Base-by-base conservation (phyloP, 2,329 filamentous ascomycete species). In the Allantophomopsis lycopodina region DNA sequence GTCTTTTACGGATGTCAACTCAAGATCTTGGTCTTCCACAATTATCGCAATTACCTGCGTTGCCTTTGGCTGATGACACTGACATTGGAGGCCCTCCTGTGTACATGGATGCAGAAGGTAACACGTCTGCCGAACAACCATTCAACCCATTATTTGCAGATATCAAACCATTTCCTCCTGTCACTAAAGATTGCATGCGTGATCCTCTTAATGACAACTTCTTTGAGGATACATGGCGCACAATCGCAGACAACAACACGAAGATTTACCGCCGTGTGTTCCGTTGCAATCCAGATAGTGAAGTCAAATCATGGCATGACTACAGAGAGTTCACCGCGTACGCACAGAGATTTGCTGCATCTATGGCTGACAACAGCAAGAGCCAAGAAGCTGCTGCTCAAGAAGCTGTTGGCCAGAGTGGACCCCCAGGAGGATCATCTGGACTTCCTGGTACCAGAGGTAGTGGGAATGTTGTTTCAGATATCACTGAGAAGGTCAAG, bases 241-340 rank as follows among this genome's bases (percentile, higher is more conserved):
- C 77, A 14, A 78, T 87, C 39, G 91, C 91, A 1, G 78, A 83
- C 46, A 96, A 96, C 64, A 98, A 98, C 57, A 98, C 91, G 3
- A 89, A 87, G 55, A 73, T 98, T 36, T 98, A 84, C 63, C 82
- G 91, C 23, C 77, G 83, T 44, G 89, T 98, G 7, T 98, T 98
- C 65, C 79, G 88, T 36, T 95, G 88, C 60, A 93, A 94, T 83
- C 91, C 91, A 1, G 91, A 98, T 57, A 95, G 79, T 38, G 86
- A 95, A 54, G 91, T 94, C 18, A 80, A 77, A 46, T 89, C 83
- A 34, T 98, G 91, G 91, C 79, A 83, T 48, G 83, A 94, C 46
- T 98, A 98, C 60, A 50, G 41, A 5, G 53, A 56, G 32, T 54
- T 49, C 37, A 45, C 74, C 40, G 71, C 77, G 4, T 96, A 95